phyloP scores from a whole-genome alignment of 2,329 filamentous ascomycete species.

The Bipolaris gigantea region DNA sequence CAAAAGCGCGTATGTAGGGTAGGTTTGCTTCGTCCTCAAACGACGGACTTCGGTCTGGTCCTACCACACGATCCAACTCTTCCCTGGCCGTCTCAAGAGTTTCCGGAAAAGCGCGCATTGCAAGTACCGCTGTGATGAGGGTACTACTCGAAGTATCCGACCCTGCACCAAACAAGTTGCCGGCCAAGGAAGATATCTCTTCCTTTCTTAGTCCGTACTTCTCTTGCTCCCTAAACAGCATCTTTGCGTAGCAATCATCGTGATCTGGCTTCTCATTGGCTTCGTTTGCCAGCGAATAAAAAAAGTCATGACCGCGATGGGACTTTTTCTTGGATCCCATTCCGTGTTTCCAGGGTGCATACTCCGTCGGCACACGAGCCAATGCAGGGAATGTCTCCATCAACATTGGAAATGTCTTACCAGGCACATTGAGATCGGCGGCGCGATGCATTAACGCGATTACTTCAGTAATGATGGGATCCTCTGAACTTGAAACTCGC shows the following conservation, averaged over 20 bases:
- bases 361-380: constrained; percentile 57
- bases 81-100: constrained; percentile 36
- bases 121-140: constrained; percentile 39
- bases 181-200: constrained; percentile 39
- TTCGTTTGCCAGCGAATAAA: constrained; percentile 38
- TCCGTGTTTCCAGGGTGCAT: constrained; percentile 43
- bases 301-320: constrained; percentile 41
- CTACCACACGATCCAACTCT: constrained; percentile 40
- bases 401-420: constrained; percentile 60
- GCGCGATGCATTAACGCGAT: constrained; percentile 61
- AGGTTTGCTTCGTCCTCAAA: constrained; percentile 38
- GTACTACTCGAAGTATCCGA: constrained; percentile 42
- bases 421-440: constrained; percentile 55
- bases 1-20: constrained; percentile 46
- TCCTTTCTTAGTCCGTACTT: constrained; percentile 34
- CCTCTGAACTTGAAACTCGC: constrained; percentile 53
- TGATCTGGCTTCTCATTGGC: constrained; percentile 36
- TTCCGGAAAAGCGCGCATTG: constrained; percentile 41
- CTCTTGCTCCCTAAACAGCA: constrained; percentile 48
- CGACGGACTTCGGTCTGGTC: constrained; percentile 36
- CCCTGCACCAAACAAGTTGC: constrained; percentile 40
- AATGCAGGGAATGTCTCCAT: constrained; percentile 60
- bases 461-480: constrained; percentile 63
- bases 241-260: constrained; percentile 40
- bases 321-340: constrained; percentile 30